Evolutionary conservation across 139 green algal genomes (phyloP).

Genomic region (Raphidocelis subcapitata): DNA sequence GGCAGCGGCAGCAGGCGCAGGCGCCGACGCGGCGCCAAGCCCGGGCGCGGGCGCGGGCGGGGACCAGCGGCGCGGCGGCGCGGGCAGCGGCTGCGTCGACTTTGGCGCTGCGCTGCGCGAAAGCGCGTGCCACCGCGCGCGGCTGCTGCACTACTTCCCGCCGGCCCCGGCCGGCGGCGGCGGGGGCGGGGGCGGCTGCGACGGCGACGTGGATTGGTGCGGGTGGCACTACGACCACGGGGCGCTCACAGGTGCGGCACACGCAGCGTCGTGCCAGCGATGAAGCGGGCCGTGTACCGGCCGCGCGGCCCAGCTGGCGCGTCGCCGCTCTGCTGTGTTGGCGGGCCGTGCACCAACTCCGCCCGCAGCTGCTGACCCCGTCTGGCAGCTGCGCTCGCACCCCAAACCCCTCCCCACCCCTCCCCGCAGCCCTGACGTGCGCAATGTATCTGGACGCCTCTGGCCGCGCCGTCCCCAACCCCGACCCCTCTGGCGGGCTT

Average conservation of each 20-base stretch:
- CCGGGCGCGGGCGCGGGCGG: too few relatives aligned
- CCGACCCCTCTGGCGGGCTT: conserved; percentile 56
- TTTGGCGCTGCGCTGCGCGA: conserved; percentile 5
- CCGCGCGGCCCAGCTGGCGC: background rate
- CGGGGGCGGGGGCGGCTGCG: background rate
- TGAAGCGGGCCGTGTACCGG: background rate
- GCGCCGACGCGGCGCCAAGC: background rate
- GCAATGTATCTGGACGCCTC: conserved; percentile 66
- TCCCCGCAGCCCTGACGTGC: conserved; percentile 47
- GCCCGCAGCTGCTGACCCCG: too few relatives aligned
- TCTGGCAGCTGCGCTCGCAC: background rate
- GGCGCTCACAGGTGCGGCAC: conserved; percentile 61
- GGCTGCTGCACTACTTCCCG: conserved; percentile 79
- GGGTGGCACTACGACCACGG: conserved; percentile 79
- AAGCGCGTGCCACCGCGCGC: conserved; percentile 41
- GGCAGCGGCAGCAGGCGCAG: background rate
- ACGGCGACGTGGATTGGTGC: conserved; percentile 57
- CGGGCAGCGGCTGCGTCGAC: background rate
- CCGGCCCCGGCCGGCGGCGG: background rate
- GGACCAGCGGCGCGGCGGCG: too few relatives aligned
- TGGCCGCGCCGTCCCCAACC: conserved; percentile 37
- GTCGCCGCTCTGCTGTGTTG: background rate
- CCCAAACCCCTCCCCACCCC: background rate
- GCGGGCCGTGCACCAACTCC: background rate
- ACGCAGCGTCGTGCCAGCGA: background rate